These are phyloP conservation scores for Nemania abortiva DNA, from an alignment of 2,329 filamentous ascomycete genomes.

Conservation along the genomic window DNA sequence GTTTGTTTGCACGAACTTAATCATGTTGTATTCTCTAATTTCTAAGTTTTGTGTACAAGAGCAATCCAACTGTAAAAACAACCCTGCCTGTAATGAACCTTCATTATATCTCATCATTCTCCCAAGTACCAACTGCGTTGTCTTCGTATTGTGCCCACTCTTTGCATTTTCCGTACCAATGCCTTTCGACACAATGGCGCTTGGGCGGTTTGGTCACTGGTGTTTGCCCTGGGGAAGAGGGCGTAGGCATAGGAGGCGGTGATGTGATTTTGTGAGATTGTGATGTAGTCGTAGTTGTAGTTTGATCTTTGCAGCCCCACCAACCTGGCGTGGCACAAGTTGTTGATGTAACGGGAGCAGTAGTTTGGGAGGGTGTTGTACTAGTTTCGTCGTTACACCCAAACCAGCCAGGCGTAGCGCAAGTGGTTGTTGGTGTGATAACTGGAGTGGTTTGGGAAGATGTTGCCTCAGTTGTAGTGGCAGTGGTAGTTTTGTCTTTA, in stretches of 20 bases:
- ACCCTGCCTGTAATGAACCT: background rate
- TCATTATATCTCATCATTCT: constrained; percentile 47
- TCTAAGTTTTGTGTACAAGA: constrained; percentile 32
- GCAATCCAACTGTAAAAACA: constrained; percentile 27
- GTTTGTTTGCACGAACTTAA: constrained; percentile 10
- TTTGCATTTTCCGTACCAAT: constrained; percentile 49
- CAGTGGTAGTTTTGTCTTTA: constrained; percentile 69
- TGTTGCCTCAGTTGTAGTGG: constrained; percentile 58
- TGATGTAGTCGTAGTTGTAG: constrained; percentile 44
- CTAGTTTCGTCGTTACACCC: constrained; percentile 76
- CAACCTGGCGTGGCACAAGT: constrained; percentile 72
- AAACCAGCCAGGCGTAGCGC: constrained; percentile 35
- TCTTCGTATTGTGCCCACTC: constrained; percentile 39
- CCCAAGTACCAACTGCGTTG: constrained; percentile 31
- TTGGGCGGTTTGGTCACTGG: constrained; percentile 34
- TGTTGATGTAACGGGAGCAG: constrained; percentile 55
- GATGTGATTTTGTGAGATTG: constrained; percentile 46
- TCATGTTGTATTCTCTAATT: constrained; percentile 5
- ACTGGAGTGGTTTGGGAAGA: constrained; percentile 54
- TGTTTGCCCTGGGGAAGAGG: constrained; percentile 33
- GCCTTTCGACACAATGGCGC: constrained; percentile 45
- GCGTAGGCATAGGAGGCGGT: constrained; percentile 43
- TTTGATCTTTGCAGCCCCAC: constrained; percentile 69
- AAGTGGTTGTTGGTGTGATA: constrained; percentile 55
- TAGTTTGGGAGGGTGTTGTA: constrained; percentile 59